Percentiles rank a stretch among this genome's conserved stretches.
Evolutionary conservation across 83 land plant genomes (phyloP).

Genomic region (Diphasiastrum complanatum): DNA sequence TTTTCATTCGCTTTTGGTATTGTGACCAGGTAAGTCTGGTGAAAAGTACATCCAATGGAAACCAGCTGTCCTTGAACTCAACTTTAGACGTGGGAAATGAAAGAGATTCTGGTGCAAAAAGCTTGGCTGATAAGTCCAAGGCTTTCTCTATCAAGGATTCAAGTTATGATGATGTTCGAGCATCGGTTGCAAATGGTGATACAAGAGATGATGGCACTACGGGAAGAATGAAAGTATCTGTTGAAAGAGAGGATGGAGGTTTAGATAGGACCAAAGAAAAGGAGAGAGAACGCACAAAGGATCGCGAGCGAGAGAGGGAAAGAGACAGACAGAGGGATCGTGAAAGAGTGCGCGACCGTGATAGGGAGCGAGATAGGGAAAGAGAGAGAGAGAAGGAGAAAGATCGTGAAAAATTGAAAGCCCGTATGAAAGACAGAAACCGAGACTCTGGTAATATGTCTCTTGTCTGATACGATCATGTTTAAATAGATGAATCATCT

Average conservation of each 20-base stretch:
- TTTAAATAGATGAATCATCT: too few relatives aligned
- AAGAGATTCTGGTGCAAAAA: constrained; percentile 38
- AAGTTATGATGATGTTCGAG: constrained; percentile 25
- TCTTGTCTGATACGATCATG: too few relatives aligned
- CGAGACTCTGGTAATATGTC: too few relatives aligned
- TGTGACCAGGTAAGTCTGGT: constrained; percentile 38
- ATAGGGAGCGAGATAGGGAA: constrained; percentile 44
- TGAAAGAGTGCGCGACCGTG: too few relatives aligned
- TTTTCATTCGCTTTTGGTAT: too few relatives aligned
- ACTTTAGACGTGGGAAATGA: constrained; percentile 30
- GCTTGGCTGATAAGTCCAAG: constrained; percentile 47
- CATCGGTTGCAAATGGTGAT: constrained; percentile 26
- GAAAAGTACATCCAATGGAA: constrained; percentile 30
- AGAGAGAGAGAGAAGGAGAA: too few relatives aligned
- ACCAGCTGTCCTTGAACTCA: constrained; percentile 15
- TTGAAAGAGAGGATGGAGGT: constrained; percentile 20
- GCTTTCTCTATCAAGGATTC: constrained; percentile 16
- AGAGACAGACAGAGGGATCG: constrained; percentile 42
- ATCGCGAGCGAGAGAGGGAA: constrained; percentile 36
- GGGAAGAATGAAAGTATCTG: constrained; percentile 23
- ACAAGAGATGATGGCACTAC: constrained; percentile 31
- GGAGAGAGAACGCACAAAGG: constrained; percentile 40
- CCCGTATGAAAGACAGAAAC: too few relatives aligned
- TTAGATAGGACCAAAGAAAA: constrained; percentile 26
- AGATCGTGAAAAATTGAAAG: too few relatives aligned